Conservation (phyloP, 2,329 filamentous ascomycete species). For the Ceratocystis colombiana region DNA sequence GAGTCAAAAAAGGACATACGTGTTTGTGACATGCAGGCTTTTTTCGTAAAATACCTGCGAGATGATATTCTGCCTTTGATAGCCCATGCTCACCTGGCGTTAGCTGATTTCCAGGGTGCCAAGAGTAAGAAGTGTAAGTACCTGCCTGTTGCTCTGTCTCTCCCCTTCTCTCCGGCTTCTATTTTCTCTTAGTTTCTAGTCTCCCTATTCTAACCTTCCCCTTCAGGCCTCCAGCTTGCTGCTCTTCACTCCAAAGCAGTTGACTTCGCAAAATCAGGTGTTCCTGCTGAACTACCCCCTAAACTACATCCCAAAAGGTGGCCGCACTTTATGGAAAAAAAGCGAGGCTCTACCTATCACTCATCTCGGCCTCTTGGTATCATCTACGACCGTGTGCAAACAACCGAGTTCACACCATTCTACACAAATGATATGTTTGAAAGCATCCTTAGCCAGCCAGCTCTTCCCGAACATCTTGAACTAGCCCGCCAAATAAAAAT, state of each 20-base stretch:
- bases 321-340: conserved; percentile 84
- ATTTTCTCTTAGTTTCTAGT: neutral
- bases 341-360: conserved; percentile 45
- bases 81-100: conserved; percentile 69
- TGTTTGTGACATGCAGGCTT: conserved; percentile 63
- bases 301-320: conserved; percentile 52
- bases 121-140: conserved; percentile 55
- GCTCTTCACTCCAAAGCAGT: conserved; percentile 81
- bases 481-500: conserved; percentile 58
- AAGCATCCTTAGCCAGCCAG: conserved; percentile 53
- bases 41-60: conserved; percentile 90
- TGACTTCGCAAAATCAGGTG: conserved; percentile 86
- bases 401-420: conserved; percentile 60
- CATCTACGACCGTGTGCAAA: conserved; percentile 66
- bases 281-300: conserved; percentile 57
- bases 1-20: conserved; percentile 49
- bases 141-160: neutral
- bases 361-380: conserved; percentile 66
- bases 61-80: conserved; percentile 73
- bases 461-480: conserved; percentile 46
- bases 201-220: conserved; percentile 3
- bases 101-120: conserved; percentile 60
- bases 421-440: conserved; percentile 65
- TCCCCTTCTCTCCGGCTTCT: neutral
- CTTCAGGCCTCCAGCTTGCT: conserved; percentile 57